phyloP scores from a whole-genome alignment of 2,329 filamentous ascomycete species.

The Fusarium cyanostomum region DNA sequence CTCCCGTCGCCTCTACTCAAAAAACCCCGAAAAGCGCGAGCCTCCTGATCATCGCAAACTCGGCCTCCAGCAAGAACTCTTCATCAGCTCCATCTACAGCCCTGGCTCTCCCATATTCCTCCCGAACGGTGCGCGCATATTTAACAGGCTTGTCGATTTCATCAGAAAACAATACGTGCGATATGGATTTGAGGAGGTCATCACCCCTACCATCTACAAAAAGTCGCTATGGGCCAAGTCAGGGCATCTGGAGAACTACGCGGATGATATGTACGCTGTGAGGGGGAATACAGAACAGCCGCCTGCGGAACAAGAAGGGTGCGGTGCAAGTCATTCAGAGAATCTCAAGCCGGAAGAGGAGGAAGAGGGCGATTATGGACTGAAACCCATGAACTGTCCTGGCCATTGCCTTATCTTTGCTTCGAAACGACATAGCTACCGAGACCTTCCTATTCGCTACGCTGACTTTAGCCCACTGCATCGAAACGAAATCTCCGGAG shows the following conservation, averaged over 20 bases:
- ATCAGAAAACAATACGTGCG: slow-evolving; percentile 83
- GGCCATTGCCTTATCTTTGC: slow-evolving; percentile 88
- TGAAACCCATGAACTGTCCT: slow-evolving; percentile 95
- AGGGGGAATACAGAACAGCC: slow-evolving; percentile 57
- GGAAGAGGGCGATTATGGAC: slow-evolving; percentile 76
- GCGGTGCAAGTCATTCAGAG: slow-evolving; percentile 46
- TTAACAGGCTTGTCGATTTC: slow-evolving; percentile 85
- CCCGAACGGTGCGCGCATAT: slow-evolving; percentile 81
- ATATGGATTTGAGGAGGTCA: slow-evolving; percentile 88
- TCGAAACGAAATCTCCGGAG: slow-evolving; percentile 84
- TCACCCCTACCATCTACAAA: slow-evolving; percentile 92
- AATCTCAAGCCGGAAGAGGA: slow-evolving; percentile 57
- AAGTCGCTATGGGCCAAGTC: slow-evolving; percentile 86
- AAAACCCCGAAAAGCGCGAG: slow-evolving; percentile 43
- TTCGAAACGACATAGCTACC: slow-evolving; percentile 76
- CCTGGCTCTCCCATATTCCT: slow-evolving; percentile 88
- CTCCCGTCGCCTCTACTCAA: slow-evolving; percentile 46
- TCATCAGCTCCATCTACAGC: slow-evolving; percentile 81
- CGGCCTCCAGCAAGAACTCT: slow-evolving; percentile 75
- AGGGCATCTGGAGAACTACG: slow-evolving; percentile 89
- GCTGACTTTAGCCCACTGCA: slow-evolving; percentile 91
- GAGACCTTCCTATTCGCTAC: slow-evolving; percentile 83
- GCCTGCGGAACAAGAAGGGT: slow-evolving; percentile 28
- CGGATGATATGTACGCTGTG: slow-evolving; percentile 92
- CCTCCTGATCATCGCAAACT: slow-evolving; percentile 68